Percentiles rank a stretch among this genome's conserved stretches.
phyloP scores from a whole-genome alignment of 78 protist genomes.

The Dictyostelium purpureum region DNA sequence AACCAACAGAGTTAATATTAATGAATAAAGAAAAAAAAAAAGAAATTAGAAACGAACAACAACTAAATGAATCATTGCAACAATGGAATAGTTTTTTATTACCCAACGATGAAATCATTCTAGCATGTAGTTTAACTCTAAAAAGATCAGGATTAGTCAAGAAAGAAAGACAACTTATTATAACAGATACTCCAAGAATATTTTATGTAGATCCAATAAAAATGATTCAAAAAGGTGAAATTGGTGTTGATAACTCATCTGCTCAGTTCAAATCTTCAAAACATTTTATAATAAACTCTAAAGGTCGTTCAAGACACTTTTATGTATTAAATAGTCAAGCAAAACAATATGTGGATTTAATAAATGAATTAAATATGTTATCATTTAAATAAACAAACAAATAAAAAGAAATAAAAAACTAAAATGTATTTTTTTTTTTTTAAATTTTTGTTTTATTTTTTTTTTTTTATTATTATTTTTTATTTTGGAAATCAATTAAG shows the following conservation, averaged over 20 bases:
- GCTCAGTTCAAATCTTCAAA: slow-evolving; percentile 23
- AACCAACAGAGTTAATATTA: slow-evolving; percentile 8
- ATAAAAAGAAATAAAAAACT: neutral
- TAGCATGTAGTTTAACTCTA: slow-evolving; percentile 39
- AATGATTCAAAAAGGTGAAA: slow-evolving; percentile 55
- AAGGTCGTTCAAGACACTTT: slow-evolving; percentile 56
- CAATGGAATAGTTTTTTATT: slow-evolving; percentile 66
- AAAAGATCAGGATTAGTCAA: slow-evolving; percentile 72
- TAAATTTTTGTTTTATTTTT: too few species aligned
- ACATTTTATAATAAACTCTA: slow-evolving; percentile 38
- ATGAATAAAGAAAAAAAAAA: slow-evolving; percentile 8
- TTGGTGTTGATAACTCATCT: slow-evolving; percentile 24
- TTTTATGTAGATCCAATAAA: slow-evolving; percentile 78
- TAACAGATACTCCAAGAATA: slow-evolving; percentile 84
- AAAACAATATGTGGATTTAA: slow-evolving; percentile 32
- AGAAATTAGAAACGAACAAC: slow-evolving; percentile 30
- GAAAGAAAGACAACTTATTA: slow-evolving; percentile 80
- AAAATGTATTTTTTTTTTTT: neutral
- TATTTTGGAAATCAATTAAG: too few species aligned
- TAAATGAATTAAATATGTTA: slow-evolving; percentile 49
- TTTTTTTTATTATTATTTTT: too few species aligned
- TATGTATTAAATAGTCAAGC: slow-evolving; percentile 21
- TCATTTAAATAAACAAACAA: neutral
- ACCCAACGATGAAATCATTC: slow-evolving; percentile 67
- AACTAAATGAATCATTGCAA: neutral